Conservation (phyloP, 1,139 yeast species). For the Pichia sp. region DNA sequence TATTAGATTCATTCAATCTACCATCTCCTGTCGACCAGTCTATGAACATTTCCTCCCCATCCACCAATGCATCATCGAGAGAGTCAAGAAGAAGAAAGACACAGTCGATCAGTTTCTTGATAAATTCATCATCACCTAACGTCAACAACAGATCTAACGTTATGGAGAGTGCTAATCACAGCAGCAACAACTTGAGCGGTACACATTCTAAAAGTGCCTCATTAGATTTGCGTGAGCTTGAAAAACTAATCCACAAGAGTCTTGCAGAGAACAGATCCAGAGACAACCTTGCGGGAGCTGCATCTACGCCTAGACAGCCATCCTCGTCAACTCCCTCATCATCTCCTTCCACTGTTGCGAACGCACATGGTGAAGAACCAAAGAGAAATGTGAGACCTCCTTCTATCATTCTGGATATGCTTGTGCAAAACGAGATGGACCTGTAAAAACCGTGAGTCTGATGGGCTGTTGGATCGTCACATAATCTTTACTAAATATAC, state of each 20-base stretch:
- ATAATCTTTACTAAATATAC: neutral
- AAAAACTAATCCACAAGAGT: conserved; percentile 14
- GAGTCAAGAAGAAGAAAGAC: conserved; percentile 9
- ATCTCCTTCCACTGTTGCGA: neutral
- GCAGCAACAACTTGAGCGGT: neutral
- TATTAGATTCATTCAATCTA: conserved; percentile 2
- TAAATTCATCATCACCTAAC: conserved; percentile 4
- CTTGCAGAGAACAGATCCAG: conserved; percentile 5
- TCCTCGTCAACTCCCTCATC: neutral
- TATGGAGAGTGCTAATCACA: neutral
- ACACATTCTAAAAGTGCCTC: conserved; percentile 12
- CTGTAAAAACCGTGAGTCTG: neutral
- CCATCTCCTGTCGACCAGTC: neutral
- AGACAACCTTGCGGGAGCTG: neutral
- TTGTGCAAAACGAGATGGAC: conserved; percentile 18
- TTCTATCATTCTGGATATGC: conserved; percentile 31
- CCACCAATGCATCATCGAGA: neutral
- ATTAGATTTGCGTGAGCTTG: conserved; percentile 10
- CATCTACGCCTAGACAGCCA: too few species aligned
- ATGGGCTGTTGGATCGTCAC: neutral
- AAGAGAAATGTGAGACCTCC: conserved; percentile 29
- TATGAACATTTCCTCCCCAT: neutral
- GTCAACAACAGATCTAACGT: neutral
- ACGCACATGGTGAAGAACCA: neutral
- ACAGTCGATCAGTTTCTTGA: conserved; percentile 8